A percentile compares a stretch with the other conserved stretches of the same genome.
Evolutionary conservation across 2,329 filamentous ascomycete genomes (phyloP).

Genomic region (Ophiostoma piceae): DNA sequence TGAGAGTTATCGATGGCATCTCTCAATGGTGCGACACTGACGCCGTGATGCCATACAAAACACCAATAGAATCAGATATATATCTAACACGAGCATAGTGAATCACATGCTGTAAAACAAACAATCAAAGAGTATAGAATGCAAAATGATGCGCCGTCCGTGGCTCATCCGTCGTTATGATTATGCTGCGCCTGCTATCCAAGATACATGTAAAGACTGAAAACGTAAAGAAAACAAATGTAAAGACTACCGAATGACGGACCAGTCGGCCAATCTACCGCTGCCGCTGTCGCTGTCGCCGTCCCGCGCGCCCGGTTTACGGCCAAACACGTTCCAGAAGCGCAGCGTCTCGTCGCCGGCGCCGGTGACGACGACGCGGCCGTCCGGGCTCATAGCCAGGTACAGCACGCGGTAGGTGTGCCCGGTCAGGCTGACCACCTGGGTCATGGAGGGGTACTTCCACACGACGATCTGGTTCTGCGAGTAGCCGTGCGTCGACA

Average conservation of each 20-base stretch:
- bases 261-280: constrained; percentile 69
- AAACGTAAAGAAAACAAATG: constrained; percentile 12
- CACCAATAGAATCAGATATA: no score
- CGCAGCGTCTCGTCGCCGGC: constrained; percentile 92
- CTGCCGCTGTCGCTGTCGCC: constrained; percentile 52
- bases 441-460: constrained; percentile 98
- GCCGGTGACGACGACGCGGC: constrained; percentile 87
- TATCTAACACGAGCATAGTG: no score
- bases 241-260: constrained; percentile 61
- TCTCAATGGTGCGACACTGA: no score
- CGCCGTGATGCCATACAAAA: no score
- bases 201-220: background rate
- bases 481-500: constrained; percentile 93
- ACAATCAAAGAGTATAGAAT: no score
- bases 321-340: constrained; percentile 95
- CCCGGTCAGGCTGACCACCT: constrained; percentile 89
- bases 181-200: background rate
- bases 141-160: constrained; percentile 13
- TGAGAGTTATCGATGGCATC: no score
- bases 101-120: no score
- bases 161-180: constrained; percentile 9
- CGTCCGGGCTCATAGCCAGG: constrained; percentile 94
- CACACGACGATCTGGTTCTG: constrained; percentile 99
- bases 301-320: constrained; percentile 66
- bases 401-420: constrained; percentile 93